Evolutionary conservation across 2,329 filamentous ascomycete species (phyloP).

Genomic region (Fusarium goolgardi): DNA sequence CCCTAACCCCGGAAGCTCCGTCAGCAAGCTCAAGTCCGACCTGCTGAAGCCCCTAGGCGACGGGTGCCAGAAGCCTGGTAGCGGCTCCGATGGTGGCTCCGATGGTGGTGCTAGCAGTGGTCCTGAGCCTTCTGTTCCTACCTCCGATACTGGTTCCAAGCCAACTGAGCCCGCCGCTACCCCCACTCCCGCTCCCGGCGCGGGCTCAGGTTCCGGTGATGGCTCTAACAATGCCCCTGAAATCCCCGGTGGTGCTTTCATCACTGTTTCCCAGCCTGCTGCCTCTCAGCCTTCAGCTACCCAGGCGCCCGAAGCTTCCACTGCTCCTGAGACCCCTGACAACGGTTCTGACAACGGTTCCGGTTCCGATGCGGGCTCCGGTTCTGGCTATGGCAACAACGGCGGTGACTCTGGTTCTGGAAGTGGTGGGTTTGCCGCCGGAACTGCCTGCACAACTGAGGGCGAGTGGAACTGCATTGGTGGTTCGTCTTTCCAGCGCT

Average conservation of each 20-base stretch:
- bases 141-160: not conserved
- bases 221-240: not conserved
- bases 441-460: slow-evolving; percentile 60
- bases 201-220: not conserved
- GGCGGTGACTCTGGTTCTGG: slow-evolving; percentile 37
- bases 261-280: slow-evolving; percentile 49
- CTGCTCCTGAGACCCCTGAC: not conserved
- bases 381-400: not conserved
- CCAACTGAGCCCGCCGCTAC: slow-evolving; percentile 7
- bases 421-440: slow-evolving; percentile 52
- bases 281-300: slow-evolving; percentile 26
- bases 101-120: not conserved
- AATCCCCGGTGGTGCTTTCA: slow-evolving; percentile 56
- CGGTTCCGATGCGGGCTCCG: not conserved
- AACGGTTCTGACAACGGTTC: not conserved
- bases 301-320: slow-evolving; percentile 3
- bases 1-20: slow-evolving; percentile 69
- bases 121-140: slow-evolving; percentile 42
- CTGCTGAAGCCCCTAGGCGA: not conserved
- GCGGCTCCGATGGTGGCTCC: not conserved
- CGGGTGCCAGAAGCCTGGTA: not conserved
- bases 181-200: not conserved
- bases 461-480: slow-evolving; percentile 66
- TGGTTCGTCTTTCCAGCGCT: slow-evolving; percentile 65
- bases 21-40: slow-evolving; percentile 60